phyloP scores from a whole-genome alignment of 2,329 filamentous ascomycete genomes.

The Aspergillus sp. region DNA sequence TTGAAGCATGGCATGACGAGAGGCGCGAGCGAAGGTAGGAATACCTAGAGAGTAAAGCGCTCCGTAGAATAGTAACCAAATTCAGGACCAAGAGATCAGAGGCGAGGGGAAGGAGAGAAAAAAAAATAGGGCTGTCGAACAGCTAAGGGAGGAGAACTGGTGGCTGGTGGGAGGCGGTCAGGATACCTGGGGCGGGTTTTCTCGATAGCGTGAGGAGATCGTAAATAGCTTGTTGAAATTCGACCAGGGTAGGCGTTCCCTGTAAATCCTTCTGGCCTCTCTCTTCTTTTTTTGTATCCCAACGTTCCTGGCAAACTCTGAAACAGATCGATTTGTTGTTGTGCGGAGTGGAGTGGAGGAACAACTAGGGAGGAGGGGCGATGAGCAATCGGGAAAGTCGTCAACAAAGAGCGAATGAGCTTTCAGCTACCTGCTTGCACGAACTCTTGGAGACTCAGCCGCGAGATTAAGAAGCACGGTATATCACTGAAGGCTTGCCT shows the following conservation, averaged over 20 bases:
- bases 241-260: neutral
- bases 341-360: conserved; percentile 13
- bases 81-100: neutral
- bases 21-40: neutral
- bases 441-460: neutral
- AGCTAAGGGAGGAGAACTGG: conserved; percentile 12
- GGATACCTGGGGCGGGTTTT: neutral
- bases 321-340: conserved; percentile 1
- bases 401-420: conserved; percentile 13
- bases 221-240: neutral
- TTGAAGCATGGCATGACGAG: conserved; percentile 89
- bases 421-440: neutral
- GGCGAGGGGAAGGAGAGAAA: conserved; percentile 3
- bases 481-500: neutral
- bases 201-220: neutral
- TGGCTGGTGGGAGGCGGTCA: conserved; percentile 30
- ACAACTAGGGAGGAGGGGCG: conserved; percentile 9
- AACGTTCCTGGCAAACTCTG: neutral
- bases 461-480: neutral
- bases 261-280: neutral
- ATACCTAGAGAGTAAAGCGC: neutral
- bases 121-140: conserved; percentile 5
- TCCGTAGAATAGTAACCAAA: neutral
- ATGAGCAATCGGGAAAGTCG: conserved; percentile 4
- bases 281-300: neutral